Conservation (phyloP, 129 eudicot species). For the Flaveria ramosissima region DNA sequence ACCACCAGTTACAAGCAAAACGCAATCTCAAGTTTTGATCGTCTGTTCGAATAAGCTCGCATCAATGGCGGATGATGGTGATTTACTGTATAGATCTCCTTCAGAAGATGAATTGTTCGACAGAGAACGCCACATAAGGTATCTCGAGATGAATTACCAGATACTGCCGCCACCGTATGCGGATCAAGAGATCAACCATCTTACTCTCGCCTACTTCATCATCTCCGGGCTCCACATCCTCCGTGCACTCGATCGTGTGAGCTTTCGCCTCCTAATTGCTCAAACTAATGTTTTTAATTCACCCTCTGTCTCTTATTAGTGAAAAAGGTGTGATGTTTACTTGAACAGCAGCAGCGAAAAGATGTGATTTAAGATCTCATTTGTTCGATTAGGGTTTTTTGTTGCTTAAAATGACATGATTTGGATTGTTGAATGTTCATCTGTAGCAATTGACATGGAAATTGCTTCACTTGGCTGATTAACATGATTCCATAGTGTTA, state of each 20-base stretch:
- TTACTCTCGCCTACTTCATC: constrained; percentile 89
- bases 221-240: constrained; percentile 79
- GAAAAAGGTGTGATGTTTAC: not conserved
- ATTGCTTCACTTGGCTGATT: not conserved
- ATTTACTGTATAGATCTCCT: constrained; percentile 8
- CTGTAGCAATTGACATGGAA: constrained; percentile 1
- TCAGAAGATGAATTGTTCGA: constrained; percentile 45
- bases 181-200: constrained; percentile 83
- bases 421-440: not conserved
- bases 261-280: not conserved
- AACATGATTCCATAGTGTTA: too few species aligned
- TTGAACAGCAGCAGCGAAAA: not conserved
- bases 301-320: not conserved
- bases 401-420: too few species aligned
- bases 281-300: too few species aligned
- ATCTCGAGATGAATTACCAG: constrained; percentile 70
- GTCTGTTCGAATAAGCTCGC: constrained; percentile 7
- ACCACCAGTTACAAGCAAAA: not conserved
- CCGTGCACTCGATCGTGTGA: constrained; percentile 64
- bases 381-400: constrained; percentile 11
- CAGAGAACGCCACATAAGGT: constrained; percentile 61
- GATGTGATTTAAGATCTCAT: constrained; percentile 15
- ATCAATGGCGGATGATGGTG: constrained; percentile 44
- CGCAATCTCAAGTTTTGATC: not conserved
- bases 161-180: constrained; percentile 64